Evolutionary conservation across 179 eudicot genomes (phyloP), one percentile per base, ranked within the genome.

Genomic region (Dionaea muscipula): DNA sequence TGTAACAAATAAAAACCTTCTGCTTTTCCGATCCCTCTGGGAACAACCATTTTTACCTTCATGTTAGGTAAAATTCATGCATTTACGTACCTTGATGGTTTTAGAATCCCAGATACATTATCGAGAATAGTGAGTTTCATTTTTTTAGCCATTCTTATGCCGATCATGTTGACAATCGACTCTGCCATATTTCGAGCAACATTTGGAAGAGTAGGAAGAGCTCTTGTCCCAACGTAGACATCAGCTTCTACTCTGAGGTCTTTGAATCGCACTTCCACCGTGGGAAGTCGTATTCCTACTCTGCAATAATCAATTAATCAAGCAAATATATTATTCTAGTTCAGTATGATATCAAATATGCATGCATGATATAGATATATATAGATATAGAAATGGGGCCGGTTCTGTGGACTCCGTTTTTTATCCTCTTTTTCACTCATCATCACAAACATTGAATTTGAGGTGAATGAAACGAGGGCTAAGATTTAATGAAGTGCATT

Each of bases 201-300:
- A 53, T 83, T 83, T 9, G 76, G 75, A 33, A 83, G 66, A 2
- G 84, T 83, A 5, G 91, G 86, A 52, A 80, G 84, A 7, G 91
- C 91, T 64, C 91, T 69, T 16, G 59, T 74, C 16, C 86, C 91
- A 2, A 80, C 72, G 49, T 75, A 65, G 50, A 78, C 75, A 45
- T 83, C 72, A 2, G 84, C 86, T 64, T 80, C 80, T 0, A 78
- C 47, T 1, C 68, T 73, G 28, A 83, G 59, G 20, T 74, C 68
- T 51, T 78, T 73, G 26, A 62, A 80, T 28, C 91, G 49, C 45
- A 83, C 64, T 70, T 80, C 80, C 1, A 83, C 77, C 0, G 75
- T 72, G 9, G 86, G 86, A 60, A 80, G 75, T 19, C 20, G 64
- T 18, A 80, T 75, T 45, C 84, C 91, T 18, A 78, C 86, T 70